These are phyloP conservation scores for Phaffia rhodozyma DNA, from an alignment of 1,284 basidiomycete species.

Conservation along the genomic window DNA sequence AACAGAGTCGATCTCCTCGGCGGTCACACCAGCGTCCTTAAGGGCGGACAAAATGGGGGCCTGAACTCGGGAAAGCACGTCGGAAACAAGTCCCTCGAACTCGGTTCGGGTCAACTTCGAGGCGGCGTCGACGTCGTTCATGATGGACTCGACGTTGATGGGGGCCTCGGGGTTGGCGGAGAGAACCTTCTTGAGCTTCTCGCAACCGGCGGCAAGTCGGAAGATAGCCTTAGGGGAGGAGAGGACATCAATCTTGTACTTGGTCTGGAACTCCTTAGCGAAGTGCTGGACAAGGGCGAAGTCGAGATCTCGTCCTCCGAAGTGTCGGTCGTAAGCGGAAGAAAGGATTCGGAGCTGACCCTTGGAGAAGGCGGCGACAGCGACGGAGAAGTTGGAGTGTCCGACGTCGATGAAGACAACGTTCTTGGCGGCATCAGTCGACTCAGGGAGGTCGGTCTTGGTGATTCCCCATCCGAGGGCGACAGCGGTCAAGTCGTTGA, in stretches of 20 bases:
- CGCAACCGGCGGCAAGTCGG: constrained; percentile 69
- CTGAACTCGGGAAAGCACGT: constrained; percentile 46
- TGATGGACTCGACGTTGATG: constrained; percentile 81
- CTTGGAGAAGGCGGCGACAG: constrained; percentile 82
- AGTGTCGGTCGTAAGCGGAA: constrained; percentile 75
- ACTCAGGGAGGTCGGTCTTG: constrained; percentile 75
- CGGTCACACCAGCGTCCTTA: constrained; percentile 45
- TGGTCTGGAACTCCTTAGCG: constrained; percentile 72
- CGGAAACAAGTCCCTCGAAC: constrained; percentile 48
- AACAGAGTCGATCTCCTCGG: constrained; percentile 51
- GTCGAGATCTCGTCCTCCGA: constrained; percentile 90
- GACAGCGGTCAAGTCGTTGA: constrained; percentile 86
- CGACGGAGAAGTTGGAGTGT: constrained; percentile 71
- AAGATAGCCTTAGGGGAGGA: constrained; percentile 80
- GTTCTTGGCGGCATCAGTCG: constrained; percentile 63
- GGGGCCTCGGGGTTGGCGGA: constrained; percentile 76
- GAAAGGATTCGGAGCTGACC: constrained; percentile 74
- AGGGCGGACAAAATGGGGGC: constrained; percentile 48
- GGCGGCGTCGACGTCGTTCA: constrained; percentile 71
- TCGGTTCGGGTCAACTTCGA: constrained; percentile 48
- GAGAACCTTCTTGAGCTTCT: constrained; percentile 58
- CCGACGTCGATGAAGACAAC: constrained; percentile 88
- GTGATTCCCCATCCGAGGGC: constrained; percentile 95
- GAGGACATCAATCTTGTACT: constrained; percentile 91
- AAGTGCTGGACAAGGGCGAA: constrained; percentile 76